Evolutionary conservation across 805 yeast species (phyloP).

Genomic region (Lipomyces lipofer): DNA sequence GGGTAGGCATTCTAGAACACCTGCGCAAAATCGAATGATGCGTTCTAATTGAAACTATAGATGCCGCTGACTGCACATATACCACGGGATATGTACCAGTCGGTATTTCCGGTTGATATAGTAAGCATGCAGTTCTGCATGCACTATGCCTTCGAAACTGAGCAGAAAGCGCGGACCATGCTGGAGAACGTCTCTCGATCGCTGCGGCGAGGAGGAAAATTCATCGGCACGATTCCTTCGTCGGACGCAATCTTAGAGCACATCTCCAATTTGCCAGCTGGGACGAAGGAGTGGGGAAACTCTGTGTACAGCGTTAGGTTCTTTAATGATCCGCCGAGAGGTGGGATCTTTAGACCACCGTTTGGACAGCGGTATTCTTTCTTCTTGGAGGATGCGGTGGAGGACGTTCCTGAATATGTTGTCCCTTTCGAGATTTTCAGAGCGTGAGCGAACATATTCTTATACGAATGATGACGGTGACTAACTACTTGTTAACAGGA

Average conservation of each 20-base stretch:
- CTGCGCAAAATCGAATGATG: conserved; percentile 70
- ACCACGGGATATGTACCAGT: conserved; percentile 50
- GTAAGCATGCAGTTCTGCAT: conserved; percentile 90
- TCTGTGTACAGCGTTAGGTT: conserved; percentile 78
- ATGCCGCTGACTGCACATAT: conserved; percentile 19
- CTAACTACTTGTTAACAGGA: conserved; percentile 34
- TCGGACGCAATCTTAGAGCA: conserved; percentile 78
- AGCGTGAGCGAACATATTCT: conserved; percentile 34
- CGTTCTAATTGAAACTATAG: conserved; percentile 37
- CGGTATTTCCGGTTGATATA: conserved; percentile 79
- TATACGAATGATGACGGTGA: not conserved
- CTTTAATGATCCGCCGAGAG: conserved; percentile 72
- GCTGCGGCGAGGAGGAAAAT: conserved; percentile 77
- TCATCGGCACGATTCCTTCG: conserved; percentile 93
- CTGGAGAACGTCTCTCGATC: conserved; percentile 74
- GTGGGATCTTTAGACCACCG: conserved; percentile 70
- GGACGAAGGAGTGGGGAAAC: conserved; percentile 77
- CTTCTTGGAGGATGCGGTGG: conserved; percentile 88
- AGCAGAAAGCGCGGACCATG: conserved; percentile 70
- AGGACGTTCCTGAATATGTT: conserved; percentile 93
- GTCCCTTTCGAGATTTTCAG: conserved; percentile 90
- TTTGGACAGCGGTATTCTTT: conserved; percentile 84
- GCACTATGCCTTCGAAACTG: conserved; percentile 92
- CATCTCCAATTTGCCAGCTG: conserved; percentile 53
- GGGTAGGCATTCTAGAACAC: conserved; percentile 40